Base-by-base conservation (phyloP, 2,329 filamentous ascomycete genomes). In the Ploettnerulaceae sp. region DNA sequence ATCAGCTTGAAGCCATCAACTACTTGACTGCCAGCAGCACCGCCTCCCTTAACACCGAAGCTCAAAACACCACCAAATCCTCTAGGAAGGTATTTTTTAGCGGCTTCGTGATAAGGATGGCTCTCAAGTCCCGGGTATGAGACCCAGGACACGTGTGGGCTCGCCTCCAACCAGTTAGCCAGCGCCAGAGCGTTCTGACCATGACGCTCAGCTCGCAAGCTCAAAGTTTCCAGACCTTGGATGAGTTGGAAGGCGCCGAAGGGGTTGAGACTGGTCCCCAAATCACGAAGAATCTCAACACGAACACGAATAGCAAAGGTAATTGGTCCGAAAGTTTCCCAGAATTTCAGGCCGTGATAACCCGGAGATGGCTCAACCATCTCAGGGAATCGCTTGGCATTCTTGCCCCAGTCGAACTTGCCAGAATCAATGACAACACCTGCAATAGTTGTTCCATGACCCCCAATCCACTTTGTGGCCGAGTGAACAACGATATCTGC, bases 401-500 rank as follows among this genome's bases (percentile, higher is more conserved):
- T 70, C 69, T 84, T 84, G 58, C 86, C 88, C 90, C 91, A 97
- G 73, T 95, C 85, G 65, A 96, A 97, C 66, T 89, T 93, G 61
- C 90, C 90, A 56, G 83, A 80, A 71, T 96, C 90, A 54, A 96
- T 74, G 25, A 96, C 77, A 33, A 95, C 77, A 51, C 90, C 90
- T 48, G 77, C 90, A 56, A 96, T 86, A 20, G 90, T 95, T 31
- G 90, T 95, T 51, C 90, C 91, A 67, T 97, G 91, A 32, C 90
- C 90, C 47, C 90, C 90, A 53, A 97, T 96, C 90, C 90, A 96
- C 69, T 96, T 96, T 48, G 90, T 95, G 8, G 89, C 89, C 29
- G 86, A 93, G 75, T 96, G 89, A 18, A 95, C 87, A 42, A 96
- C 84, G 51, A 96, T 95, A 64, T 96, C 90, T 54, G 87, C 90